A percentile compares a stretch with the other conserved stretches of the same genome.
phyloP scores from a whole-genome alignment of 148 eudicot species.

The Rhododendron ferrugineum region DNA sequence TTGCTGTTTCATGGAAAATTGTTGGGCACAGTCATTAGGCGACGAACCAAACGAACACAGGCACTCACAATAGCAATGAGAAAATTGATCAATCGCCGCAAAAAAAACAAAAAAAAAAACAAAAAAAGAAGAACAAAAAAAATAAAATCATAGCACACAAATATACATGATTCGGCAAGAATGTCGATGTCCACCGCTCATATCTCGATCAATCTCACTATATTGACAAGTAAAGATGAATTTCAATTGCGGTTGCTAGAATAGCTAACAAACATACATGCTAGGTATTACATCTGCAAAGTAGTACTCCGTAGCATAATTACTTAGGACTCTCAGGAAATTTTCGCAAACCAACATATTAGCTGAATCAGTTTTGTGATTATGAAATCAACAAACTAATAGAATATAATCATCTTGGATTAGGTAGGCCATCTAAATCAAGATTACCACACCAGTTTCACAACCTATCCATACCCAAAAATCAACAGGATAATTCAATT shows the following conservation, averaged over 20 bases:
- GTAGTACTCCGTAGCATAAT: too few species aligned
- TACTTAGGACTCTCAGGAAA: too few species aligned
- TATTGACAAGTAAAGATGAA: too few species aligned
- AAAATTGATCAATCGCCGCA: not conserved
- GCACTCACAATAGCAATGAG: not conserved
- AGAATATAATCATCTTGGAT: not conserved
- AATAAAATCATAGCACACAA: not conserved
- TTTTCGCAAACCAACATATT: too few species aligned
- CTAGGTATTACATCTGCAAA: too few species aligned
- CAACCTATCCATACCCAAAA: not conserved
- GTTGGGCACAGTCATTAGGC: not conserved
- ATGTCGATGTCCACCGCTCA: too few species aligned
- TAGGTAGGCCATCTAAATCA: not conserved
- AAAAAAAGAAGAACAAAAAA: too few species aligned
- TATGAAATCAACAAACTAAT: not conserved
- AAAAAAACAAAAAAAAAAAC: not conserved
- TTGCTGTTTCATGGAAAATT: slow-evolving; percentile 38
- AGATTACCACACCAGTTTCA: not conserved
- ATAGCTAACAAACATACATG: too few species aligned
- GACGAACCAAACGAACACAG: not conserved
- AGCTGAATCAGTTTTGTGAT: not conserved
- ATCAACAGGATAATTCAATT: too few species aligned
- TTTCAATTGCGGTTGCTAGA: too few species aligned
- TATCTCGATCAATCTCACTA: too few species aligned
- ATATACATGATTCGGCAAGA: not conserved